Percentiles rank a stretch among this genome's conserved stretches.
These are phyloP conservation scores for Metschnikowia amazonensis DNA, from an alignment of 805 yeast species.

Conservation along the genomic window DNA sequence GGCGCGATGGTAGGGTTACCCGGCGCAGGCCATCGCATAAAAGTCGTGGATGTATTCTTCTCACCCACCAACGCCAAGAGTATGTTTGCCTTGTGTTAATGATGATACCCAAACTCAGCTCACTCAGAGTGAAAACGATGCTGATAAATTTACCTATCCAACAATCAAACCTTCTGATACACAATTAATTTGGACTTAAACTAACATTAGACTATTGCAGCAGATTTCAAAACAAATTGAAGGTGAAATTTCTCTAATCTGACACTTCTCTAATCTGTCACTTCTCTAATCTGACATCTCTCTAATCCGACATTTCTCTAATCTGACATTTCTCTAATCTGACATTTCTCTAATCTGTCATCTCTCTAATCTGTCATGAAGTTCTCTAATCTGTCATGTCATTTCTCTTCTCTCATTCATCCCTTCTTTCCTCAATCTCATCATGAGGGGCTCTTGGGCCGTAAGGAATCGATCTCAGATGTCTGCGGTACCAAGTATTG, in stretches of 20 bases:
- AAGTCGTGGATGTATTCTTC: neutral
- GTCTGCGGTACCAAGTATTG: conserved; percentile 58
- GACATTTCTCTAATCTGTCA: too few species aligned
- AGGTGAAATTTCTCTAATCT: too few species aligned
- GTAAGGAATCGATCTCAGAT: conserved; percentile 68
- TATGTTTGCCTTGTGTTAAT: conserved; percentile 24
- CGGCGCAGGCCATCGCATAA: conserved; percentile 1
- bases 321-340: neutral
- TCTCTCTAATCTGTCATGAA: neutral
- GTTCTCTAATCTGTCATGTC: neutral
- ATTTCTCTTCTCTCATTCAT: neutral
- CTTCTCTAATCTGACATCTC: neutral
- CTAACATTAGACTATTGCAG: conserved; percentile 12
- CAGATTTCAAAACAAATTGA: too few species aligned
- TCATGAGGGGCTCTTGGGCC: conserved; percentile 74
- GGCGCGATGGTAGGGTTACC: neutral
- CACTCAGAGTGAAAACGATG: conserved; percentile 51
- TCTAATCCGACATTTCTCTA: too few species aligned
- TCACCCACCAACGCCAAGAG: neutral
- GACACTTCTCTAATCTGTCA: too few species aligned
- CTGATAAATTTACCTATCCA: conserved; percentile 48
- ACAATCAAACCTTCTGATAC: conserved; percentile 33
- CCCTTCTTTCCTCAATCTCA: neutral
- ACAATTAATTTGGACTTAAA: conserved; percentile 6
- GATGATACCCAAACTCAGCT: conserved; percentile 58